phyloP scores from a whole-genome alignment of 2,329 filamentous ascomycete species.

The Madurella mycetomatis region DNA sequence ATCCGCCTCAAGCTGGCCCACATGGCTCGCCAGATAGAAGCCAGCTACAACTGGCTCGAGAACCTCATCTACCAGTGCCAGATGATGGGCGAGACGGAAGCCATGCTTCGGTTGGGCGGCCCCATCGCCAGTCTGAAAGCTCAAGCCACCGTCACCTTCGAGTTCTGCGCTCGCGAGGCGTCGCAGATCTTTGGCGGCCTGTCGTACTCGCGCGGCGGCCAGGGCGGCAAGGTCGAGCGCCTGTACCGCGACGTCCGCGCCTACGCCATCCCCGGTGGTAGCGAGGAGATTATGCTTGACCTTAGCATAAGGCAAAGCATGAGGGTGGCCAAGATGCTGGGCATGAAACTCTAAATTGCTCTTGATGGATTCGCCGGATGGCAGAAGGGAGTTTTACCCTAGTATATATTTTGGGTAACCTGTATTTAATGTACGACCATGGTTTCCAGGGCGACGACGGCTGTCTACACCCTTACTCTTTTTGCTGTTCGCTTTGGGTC shows the following conservation, averaged over 20 bases:
- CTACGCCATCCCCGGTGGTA: slow-evolving; percentile 92
- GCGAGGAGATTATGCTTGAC: slow-evolving; percentile 98
- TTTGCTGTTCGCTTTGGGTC: neutral
- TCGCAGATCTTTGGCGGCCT: slow-evolving; percentile 96
- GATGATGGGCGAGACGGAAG: slow-evolving; percentile 89
- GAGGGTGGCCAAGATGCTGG: slow-evolving; percentile 78
- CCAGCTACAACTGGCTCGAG: slow-evolving; percentile 95
- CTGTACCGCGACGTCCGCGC: slow-evolving; percentile 93
- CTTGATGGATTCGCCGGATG: neutral
- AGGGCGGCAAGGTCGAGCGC: slow-evolving; percentile 92
- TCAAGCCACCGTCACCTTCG: slow-evolving; percentile 88
- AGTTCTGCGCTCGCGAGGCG: slow-evolving; percentile 95
- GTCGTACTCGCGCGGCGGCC: slow-evolving; percentile 86
- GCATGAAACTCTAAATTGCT: slow-evolving; percentile 78
- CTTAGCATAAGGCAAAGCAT: slow-evolving; percentile 81
- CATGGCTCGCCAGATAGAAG: slow-evolving; percentile 97
- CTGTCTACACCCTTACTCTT: neutral
- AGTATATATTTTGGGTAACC: neutral
- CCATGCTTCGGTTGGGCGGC: slow-evolving; percentile 91
- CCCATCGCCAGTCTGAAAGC: slow-evolving; percentile 93
- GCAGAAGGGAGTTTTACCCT: neutral
- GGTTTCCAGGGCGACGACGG: too few species aligned
- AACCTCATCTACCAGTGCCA: slow-evolving; percentile 90
- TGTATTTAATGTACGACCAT: neutral
- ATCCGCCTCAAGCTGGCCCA: slow-evolving; percentile 97